Conservation (phyloP, 1,284 basidiomycete species). For the Amanita bisporigera region DNA sequence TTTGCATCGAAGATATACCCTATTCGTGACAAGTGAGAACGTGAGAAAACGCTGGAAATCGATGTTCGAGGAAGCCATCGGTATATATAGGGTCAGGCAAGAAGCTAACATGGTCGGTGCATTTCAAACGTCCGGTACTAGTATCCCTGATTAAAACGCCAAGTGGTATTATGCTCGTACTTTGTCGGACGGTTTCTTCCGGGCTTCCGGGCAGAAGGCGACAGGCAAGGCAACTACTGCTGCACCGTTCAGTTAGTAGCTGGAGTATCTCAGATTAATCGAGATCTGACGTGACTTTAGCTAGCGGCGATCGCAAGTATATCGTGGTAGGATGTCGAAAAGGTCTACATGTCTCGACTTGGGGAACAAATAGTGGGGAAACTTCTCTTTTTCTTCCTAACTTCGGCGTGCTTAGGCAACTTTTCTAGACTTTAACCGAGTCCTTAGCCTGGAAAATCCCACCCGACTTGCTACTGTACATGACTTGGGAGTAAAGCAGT, state of each 20-base stretch:
- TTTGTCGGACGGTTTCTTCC: conserved; percentile 67
- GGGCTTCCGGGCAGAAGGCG: conserved; percentile 46
- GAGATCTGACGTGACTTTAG: conserved; percentile 38
- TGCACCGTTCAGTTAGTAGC: conserved; percentile 63
- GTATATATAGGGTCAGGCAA: conserved; percentile 61
- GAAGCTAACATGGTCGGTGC: conserved; percentile 71
- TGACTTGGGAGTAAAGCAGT: conserved; percentile 45
- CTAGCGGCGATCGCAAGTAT: conserved; percentile 55
- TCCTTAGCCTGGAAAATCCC: conserved; percentile 55
- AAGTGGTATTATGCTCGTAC: conserved; percentile 70
- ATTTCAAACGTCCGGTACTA: not conserved
- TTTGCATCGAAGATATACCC: conserved; percentile 64
- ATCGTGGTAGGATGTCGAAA: conserved; percentile 64
- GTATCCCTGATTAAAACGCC: conserved; percentile 7
- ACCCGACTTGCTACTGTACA: conserved; percentile 61
- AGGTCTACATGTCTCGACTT: conserved; percentile 68
- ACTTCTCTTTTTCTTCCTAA: not conserved
- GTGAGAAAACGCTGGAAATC: conserved; percentile 65
- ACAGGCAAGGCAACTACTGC: conserved; percentile 65
- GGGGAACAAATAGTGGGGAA: conserved; percentile 53
- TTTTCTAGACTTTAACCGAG: conserved; percentile 57
- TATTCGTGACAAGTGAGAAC: conserved; percentile 65
- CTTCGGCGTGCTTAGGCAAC: not conserved
- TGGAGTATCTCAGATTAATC: not conserved
- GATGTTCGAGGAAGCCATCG: conserved; percentile 64